Evolutionary conservation across 148 eudicot genomes (phyloP).

Genomic region (Agrostemma githago): DNA sequence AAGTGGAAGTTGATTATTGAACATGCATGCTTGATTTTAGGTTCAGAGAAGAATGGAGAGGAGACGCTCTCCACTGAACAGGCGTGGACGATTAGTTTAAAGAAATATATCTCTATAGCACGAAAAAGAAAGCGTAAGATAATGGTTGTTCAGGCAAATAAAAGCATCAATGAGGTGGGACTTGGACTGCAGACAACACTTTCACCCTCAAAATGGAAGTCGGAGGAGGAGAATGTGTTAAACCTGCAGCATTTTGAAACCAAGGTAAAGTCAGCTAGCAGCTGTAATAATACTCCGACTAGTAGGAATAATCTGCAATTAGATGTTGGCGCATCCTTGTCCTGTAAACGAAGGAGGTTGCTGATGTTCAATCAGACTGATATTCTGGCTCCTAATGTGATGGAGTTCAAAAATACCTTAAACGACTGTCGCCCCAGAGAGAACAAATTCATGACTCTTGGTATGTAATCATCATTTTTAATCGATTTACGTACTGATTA

Average conservation of each 20-base stretch:
- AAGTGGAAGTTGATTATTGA: neutral
- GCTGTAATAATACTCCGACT: neutral
- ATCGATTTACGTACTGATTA: no score
- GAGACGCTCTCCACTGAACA: neutral
- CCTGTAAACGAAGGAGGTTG: neutral
- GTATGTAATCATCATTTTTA: no score
- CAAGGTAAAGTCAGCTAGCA: neutral
- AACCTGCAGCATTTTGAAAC: neutral
- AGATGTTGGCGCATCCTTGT: neutral
- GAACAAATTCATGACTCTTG: no score
- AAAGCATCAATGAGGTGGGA: neutral
- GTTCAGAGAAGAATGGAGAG: slow-evolving; percentile 1
- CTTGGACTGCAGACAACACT: slow-evolving; percentile 15
- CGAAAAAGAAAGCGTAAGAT: neutral
- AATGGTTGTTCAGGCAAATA: neutral
- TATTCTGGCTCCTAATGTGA: neutral
- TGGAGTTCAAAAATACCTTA: neutral
- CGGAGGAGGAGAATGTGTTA: neutral
- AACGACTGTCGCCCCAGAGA: neutral
- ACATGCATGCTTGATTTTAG: slow-evolving; percentile 10
- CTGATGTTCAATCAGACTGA: neutral
- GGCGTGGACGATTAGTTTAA: neutral
- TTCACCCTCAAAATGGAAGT: neutral
- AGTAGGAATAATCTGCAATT: neutral
- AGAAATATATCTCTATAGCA: neutral